Conservation (phyloP, 2,329 filamentous ascomycete genomes). For the Ilyonectria robusta region DNA sequence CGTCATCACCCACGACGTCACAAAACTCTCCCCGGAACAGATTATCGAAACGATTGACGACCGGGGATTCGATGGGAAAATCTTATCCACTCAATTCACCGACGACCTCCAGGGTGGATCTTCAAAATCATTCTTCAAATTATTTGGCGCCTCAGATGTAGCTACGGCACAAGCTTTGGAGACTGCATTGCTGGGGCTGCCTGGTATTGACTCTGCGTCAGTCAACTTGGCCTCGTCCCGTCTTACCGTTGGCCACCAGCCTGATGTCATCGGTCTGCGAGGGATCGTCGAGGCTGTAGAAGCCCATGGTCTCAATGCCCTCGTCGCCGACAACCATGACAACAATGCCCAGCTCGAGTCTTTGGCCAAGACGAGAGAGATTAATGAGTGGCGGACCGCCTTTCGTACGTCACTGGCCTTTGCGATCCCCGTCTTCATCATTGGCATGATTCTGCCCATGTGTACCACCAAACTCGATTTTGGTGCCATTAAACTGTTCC, state of each 20-base stretch:
- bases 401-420: conserved; percentile 85
- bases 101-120: conserved; percentile 67
- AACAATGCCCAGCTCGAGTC: conserved; percentile 98
- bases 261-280: conserved; percentile 82
- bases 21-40: conserved; percentile 78
- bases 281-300: conserved; percentile 88
- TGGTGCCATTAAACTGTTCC: conserved; percentile 75
- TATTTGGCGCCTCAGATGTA: conserved; percentile 85
- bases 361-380: conserved; percentile 95
- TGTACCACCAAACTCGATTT: conserved; percentile 82
- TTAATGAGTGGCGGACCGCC: conserved; percentile 89
- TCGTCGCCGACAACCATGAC: conserved; percentile 92
- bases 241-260: conserved; percentile 80
- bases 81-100: conserved; percentile 83
- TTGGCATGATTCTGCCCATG: conserved; percentile 97
- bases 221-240: conserved; percentile 82
- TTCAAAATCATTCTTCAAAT: conserved; percentile 81
- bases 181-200: conserved; percentile 71
- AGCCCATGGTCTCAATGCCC: conserved; percentile 85
- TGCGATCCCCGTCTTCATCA: conserved; percentile 89
- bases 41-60: conserved; percentile 91
- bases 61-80: conserved; percentile 85
- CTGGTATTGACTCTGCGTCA: conserved; percentile 81
- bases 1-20: conserved; percentile 85
- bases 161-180: conserved; percentile 81